These are phyloP conservation scores for Erysimum cheiri DNA, from an alignment of 441 rosid genomes.

Conservation along the genomic window DNA sequence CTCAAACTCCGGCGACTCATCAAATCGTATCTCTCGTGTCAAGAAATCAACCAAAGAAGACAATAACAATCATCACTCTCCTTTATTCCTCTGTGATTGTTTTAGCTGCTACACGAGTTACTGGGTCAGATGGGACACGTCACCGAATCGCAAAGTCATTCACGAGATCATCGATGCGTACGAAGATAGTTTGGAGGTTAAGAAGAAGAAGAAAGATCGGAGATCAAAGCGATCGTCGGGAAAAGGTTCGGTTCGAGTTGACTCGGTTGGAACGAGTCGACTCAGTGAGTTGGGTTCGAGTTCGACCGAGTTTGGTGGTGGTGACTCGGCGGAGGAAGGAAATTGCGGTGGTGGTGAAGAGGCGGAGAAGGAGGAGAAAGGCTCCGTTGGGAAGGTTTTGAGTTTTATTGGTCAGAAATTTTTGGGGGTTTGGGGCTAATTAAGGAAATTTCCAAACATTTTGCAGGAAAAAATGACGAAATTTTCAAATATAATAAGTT, in stretches of 20 bases:
- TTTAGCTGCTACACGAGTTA: constrained; percentile 71
- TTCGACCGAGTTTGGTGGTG: constrained; percentile 28
- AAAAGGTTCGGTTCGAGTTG: background rate
- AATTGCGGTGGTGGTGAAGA: constrained; percentile 38
- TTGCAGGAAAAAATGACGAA: constrained; percentile 18
- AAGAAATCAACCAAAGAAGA: constrained; percentile 14
- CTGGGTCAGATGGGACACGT: constrained; percentile 72
- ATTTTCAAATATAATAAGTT: constrained; percentile 13
- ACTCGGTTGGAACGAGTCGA: constrained; percentile 37
- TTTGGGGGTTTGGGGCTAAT: constrained; percentile 48
- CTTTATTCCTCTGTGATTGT: constrained; percentile 59
- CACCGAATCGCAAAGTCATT: constrained; percentile 61
- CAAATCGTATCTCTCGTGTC: background rate
- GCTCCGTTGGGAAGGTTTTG: constrained; percentile 55
- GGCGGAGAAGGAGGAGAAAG: constrained; percentile 48
- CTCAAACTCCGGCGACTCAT: constrained; percentile 28
- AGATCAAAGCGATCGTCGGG: constrained; percentile 38
- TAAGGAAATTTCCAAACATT: constrained; percentile 23
- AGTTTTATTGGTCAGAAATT: constrained; percentile 61
- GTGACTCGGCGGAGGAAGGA: constrained; percentile 13
- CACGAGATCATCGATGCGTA: constrained; percentile 66
- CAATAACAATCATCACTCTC: constrained; percentile 47
- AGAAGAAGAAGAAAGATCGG: constrained; percentile 42
- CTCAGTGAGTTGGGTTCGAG: constrained; percentile 38
- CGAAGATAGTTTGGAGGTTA: constrained; percentile 49